These are phyloP conservation scores for Drechslerella coelobrocha DNA, from an alignment of 2,329 filamentous ascomycete genomes.

Conservation along the genomic window DNA sequence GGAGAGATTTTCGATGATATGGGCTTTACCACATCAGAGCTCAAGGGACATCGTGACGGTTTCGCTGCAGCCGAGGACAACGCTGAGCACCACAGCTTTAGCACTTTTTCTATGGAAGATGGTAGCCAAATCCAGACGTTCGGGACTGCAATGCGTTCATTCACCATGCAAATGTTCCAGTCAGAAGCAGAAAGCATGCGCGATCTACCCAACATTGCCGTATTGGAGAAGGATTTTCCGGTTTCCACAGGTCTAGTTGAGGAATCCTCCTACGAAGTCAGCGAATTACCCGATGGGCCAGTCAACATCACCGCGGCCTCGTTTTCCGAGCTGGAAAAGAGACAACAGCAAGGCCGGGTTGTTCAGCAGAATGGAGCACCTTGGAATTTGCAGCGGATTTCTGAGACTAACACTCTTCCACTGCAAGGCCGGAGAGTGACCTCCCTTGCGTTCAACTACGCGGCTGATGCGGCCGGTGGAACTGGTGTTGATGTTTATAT, in stretches of 20 bases:
- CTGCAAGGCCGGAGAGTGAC: not conserved
- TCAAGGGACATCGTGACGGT: not conserved
- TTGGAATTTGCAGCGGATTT: slow-evolving; percentile 35
- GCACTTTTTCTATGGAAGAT: slow-evolving; percentile 16
- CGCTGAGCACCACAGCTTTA: not conserved
- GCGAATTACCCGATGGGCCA: not conserved
- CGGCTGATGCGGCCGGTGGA: slow-evolving; percentile 2
- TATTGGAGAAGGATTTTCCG: slow-evolving; percentile 15
- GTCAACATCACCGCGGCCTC: not conserved
- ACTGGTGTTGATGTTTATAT: slow-evolving; percentile 42
- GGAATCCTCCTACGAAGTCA: not conserved
- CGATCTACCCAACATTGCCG: slow-evolving; percentile 8
- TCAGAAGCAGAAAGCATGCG: slow-evolving; percentile 30
- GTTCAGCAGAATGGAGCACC: slow-evolving; percentile 17
- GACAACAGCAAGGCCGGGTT: slow-evolving; percentile 2
- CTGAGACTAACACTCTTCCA: slow-evolving; percentile 10
- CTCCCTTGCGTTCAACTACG: slow-evolving; percentile 16
- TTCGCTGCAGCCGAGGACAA: not conserved
- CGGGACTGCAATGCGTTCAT: slow-evolving; percentile 26
- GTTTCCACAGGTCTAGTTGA: not conserved
- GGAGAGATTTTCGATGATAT: slow-evolving; percentile 25
- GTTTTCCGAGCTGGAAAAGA: not conserved
- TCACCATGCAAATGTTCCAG: slow-evolving; percentile 29
- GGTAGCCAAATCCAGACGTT: slow-evolving; percentile 28
- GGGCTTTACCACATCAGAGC: slow-evolving; percentile 24